Evolutionary conservation across 78 protist genomes (phyloP).

Genomic region (Cavenderia fasciculata): DNA sequence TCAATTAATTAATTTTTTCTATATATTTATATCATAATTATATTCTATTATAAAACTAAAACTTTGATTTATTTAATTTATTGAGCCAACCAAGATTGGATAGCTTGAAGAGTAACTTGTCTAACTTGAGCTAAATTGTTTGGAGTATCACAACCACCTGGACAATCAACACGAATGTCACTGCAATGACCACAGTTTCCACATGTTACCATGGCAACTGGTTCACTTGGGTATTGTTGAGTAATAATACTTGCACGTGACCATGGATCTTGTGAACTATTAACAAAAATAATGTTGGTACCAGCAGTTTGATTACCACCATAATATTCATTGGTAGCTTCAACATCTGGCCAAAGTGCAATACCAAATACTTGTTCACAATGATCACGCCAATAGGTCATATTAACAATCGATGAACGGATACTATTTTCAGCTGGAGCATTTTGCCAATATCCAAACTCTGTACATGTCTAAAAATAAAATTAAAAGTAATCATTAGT

Average conservation of each 20-base stretch:
- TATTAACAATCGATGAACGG: conserved; percentile 31
- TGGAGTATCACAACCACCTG: conserved; percentile 61
- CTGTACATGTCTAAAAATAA: conserved; percentile 1
- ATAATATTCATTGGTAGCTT: conserved; percentile 27
- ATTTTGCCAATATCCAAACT: conserved; percentile 50
- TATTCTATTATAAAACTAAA: no score
- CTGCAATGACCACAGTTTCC: conserved; percentile 69
- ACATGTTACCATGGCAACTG: not conserved
- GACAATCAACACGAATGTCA: conserved; percentile 53
- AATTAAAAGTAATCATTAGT: not conserved
- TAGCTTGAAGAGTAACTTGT: not conserved
- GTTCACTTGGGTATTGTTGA: conserved; percentile 16
- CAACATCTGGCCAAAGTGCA: conserved; percentile 35
- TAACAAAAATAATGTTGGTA: conserved; percentile 27
- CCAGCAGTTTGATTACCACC: conserved; percentile 82
- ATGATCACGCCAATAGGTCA: conserved; percentile 48
- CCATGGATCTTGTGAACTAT: conserved; percentile 71
- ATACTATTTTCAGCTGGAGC: conserved; percentile 43
- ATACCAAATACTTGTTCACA: conserved; percentile 64
- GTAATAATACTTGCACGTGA: conserved; percentile 12
- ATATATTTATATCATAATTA: no score
- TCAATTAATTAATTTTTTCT: no score
- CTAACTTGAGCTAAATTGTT: conserved; percentile 57
- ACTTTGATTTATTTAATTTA: no score
- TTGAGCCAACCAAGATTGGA: conserved; percentile 17